Conservation (phyloP, 75 land plant species). For the Ceratopteris richardii region DNA sequence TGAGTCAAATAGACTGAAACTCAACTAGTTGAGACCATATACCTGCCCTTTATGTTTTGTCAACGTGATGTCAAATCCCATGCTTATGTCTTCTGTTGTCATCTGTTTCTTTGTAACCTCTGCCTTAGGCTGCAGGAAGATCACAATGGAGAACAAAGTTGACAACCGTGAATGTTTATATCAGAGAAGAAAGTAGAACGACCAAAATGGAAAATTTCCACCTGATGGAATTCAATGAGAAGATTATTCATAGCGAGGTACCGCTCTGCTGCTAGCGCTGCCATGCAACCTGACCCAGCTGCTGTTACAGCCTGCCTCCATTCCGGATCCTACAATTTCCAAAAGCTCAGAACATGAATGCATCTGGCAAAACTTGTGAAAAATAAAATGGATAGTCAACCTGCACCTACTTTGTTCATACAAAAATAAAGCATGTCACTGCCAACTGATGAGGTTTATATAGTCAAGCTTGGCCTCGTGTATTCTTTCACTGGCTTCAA, state of each 20-base stretch:
- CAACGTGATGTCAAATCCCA: slow-evolving; percentile 81
- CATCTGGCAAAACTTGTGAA: no score
- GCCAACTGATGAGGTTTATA: no score
- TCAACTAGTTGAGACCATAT: background rate
- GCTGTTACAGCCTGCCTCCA: slow-evolving; percentile 99
- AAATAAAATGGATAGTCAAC: no score
- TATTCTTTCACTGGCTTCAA: no score
- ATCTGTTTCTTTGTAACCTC: slow-evolving; percentile 74
- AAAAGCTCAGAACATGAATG: background rate
- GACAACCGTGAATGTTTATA: no score
- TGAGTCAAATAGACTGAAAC: no score
- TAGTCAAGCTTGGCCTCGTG: no score
- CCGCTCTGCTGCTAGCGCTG: slow-evolving; percentile 89
- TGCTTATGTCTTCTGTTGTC: slow-evolving; percentile 57
- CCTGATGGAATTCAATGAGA: slow-evolving; percentile 97
- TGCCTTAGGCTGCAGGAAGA: slow-evolving; percentile 34
- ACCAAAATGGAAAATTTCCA: slow-evolving; percentile 12
- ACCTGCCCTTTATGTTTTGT: slow-evolving; percentile 97
- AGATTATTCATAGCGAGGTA: slow-evolving; percentile 67
- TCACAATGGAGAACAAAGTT: no score
- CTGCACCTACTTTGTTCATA: no score
- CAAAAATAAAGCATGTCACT: no score
- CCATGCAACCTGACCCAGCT: slow-evolving; percentile 96
- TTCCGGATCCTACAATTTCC: slow-evolving; percentile 64
- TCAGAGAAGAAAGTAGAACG: no score